Percentiles rank a stretch among this genome's conserved stretches.
Evolutionary conservation across 2,329 filamentous ascomycete genomes (phyloP).

Genomic region (Amylocarpus encephaloides): DNA sequence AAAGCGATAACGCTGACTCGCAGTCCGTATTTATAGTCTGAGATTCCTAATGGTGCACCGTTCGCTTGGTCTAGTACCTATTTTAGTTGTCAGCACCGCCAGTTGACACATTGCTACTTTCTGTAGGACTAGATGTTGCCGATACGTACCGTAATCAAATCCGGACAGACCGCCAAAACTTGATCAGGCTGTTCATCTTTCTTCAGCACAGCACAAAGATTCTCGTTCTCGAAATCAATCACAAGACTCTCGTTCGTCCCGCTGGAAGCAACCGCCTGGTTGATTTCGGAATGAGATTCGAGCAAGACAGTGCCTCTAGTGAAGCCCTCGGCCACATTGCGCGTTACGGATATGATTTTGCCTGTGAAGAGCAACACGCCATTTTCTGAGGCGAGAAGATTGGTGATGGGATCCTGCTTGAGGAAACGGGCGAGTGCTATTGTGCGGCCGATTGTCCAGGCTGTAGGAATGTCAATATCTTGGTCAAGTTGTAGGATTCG

Average conservation of each 20-base stretch:
- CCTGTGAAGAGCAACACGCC: conserved; percentile 27
- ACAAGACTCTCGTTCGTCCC: conserved; percentile 6
- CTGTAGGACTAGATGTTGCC: neutral
- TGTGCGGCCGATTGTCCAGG: conserved; percentile 50
- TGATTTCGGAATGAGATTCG: conserved; percentile 13
- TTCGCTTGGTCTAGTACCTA: conserved; percentile 39
- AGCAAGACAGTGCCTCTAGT: conserved; percentile 27
- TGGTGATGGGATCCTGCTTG: conserved; percentile 24
- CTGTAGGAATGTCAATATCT: conserved; percentile 11
- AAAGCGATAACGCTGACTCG: conserved; percentile 45
- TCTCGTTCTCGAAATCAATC: conserved; percentile 31
- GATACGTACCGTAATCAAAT: conserved; percentile 23
- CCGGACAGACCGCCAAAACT: conserved; percentile 26
- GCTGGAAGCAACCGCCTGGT: neutral
- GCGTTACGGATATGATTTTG: conserved; percentile 27
- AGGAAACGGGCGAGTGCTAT: conserved; percentile 38
- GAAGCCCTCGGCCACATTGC: conserved; percentile 25
- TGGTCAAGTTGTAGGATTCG: neutral
- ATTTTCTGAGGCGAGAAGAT: conserved; percentile 24
- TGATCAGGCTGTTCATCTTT: conserved; percentile 15
- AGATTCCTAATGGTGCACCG: conserved; percentile 44
- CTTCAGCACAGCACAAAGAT: conserved; percentile 23
- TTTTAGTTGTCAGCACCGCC: neutral
- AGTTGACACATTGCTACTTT: no score
- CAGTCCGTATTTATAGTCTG: conserved; percentile 45